phyloP scores from a whole-genome alignment of 768 basidiomycete species.

The Russula abietina region DNA sequence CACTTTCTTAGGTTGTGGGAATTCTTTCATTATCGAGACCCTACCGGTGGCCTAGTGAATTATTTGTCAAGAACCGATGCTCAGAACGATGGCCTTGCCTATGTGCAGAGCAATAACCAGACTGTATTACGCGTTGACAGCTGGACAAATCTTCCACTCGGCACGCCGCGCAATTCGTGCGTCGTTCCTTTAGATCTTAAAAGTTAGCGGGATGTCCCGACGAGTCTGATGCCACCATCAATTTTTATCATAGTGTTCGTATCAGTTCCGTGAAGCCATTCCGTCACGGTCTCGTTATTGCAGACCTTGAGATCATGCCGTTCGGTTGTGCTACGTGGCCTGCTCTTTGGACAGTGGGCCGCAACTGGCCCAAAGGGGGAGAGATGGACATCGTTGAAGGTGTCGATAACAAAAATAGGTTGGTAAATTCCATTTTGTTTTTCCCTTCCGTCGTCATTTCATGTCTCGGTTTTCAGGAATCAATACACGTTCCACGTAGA shows the following conservation, averaged over 20 bases:
- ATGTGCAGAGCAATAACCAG: neutral
- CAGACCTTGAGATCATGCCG: slow-evolving; percentile 11
- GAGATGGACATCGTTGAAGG: slow-evolving; percentile 35
- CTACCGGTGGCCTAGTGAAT: neutral
- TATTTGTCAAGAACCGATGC: neutral
- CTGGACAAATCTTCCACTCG: neutral
- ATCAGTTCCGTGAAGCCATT: neutral
- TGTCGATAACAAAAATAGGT: neutral
- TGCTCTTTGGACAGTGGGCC: neutral
- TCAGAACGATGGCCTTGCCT: neutral
- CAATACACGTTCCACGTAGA: slow-evolving; percentile 12
- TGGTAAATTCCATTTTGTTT: neutral
- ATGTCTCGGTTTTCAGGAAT: neutral
- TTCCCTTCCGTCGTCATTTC: neutral
- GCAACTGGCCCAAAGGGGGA: neutral
- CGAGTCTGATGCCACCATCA: neutral
- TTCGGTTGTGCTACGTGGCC: neutral
- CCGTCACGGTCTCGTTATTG: neutral
- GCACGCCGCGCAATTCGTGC: slow-evolving; percentile 12
- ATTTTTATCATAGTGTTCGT: neutral
- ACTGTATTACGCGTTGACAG: neutral
- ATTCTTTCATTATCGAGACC: neutral
- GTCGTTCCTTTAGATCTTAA: neutral
- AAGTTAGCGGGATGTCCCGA: too few species aligned
- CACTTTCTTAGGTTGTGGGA: neutral